Base-by-base conservation (phyloP, 106 monocot species). In the Dioscorea alata region DNA sequence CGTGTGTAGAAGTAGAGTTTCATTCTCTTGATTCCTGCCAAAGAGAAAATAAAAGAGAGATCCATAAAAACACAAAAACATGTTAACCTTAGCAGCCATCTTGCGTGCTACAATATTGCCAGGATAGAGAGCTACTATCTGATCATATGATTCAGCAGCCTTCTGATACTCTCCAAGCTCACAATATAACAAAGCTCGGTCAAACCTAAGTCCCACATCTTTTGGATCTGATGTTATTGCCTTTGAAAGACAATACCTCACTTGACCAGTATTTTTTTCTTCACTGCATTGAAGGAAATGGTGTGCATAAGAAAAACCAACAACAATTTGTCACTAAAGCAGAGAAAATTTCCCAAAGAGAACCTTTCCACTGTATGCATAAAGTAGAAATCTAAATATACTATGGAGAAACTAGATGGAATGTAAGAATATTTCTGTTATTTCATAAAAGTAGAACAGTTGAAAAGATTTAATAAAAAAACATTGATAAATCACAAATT, bases 141-240 rank as follows among this genome's bases (percentile, higher is more conserved):
- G 90, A 70, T 85, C 76, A 79, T 85, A 93, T 19, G 84, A 75
- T 66, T 83, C 78, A 62, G 83, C 90, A 64, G 92, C 89, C 76
- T 88, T 93, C 48, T 77, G 81, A 81, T 85, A 87, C 64, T 99
- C 99, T 8, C 81, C 83, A 49, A 87, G 71, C 50, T 87, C 82
- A 67, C 73, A 76, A 61, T 87, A 79, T 33, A 92, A 57, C 14
- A 73, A 71, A 21, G 93, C 93, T 57, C 66, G 80, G 23, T 85
- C 76, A 75, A 93, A 84, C 67, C 87, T 69, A 71, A 93, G 81
- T 15, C 79, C 71, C 17, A 93, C 66, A 63, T 99, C 90, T 73
- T 85, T 72, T 49, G 93, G 99, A 69, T 99, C 93, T 62, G 99
- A 92, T 68, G 74, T 83, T 68, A 93, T 93, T 63, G 93, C 99